phyloP scores from a whole-genome alignment of 768 basidiomycete species.

The Calvatia gigantea region DNA sequence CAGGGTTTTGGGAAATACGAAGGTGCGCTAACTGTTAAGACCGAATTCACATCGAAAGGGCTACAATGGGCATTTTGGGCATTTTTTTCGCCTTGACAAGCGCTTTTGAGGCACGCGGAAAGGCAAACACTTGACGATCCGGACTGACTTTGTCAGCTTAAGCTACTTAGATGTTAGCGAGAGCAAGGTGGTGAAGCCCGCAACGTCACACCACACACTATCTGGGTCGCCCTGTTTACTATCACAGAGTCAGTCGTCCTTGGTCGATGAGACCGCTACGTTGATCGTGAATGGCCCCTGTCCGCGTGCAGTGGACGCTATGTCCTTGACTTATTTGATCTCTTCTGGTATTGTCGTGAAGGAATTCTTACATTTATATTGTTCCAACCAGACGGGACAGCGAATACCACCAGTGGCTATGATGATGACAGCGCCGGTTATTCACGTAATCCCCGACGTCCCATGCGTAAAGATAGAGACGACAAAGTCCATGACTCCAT shows the following conservation, averaged over 20 bases:
- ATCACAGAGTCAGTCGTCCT: slow-evolving; percentile 8
- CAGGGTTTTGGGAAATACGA: slow-evolving; percentile 67
- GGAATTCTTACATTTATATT: slow-evolving; percentile 48
- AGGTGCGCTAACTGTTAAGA: slow-evolving; percentile 84
- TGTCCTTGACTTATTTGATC: slow-evolving; percentile 42
- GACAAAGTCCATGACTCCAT: slow-evolving; percentile 89
- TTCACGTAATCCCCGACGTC: slow-evolving; percentile 38
- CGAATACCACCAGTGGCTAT: slow-evolving; percentile 50
- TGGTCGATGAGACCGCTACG: slow-evolving; percentile 23
- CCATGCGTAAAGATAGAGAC: slow-evolving; percentile 71
- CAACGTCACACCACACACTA: slow-evolving; percentile 1
- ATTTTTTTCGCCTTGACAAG: slow-evolving; percentile 26
- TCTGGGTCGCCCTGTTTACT: slow-evolving; percentile 13
- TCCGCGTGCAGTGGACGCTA: slow-evolving; percentile 42
- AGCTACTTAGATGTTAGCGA: slow-evolving; percentile 47
- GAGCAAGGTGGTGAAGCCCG: slow-evolving; percentile 28
- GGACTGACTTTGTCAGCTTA: slow-evolving; percentile 35
- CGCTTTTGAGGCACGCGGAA: slow-evolving; percentile 52
- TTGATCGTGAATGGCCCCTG: slow-evolving; percentile 28
- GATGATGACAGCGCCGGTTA: slow-evolving; percentile 47
- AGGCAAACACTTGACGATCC: slow-evolving; percentile 24
- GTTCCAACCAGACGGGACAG: slow-evolving; percentile 65
- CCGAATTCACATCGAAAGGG: slow-evolving; percentile 43
- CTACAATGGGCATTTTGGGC: slow-evolving; percentile 31
- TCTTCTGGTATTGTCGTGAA: slow-evolving; percentile 31